Percentiles rank a stretch among this genome's conserved stretches.
phyloP scores from a whole-genome alignment of 345 rosid genomes.

The Populus nigra region DNA sequence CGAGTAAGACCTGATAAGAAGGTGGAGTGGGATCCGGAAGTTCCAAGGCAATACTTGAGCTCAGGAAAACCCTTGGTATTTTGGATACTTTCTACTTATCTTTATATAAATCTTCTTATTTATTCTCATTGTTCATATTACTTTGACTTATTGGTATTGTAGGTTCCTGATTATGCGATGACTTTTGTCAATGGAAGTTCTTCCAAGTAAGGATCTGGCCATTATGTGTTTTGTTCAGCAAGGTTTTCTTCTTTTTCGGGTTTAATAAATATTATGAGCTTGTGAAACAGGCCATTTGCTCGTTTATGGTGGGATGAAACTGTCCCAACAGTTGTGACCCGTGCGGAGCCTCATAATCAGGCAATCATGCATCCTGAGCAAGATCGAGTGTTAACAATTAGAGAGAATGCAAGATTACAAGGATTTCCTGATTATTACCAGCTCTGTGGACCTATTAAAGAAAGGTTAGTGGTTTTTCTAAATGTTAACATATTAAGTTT shows the following conservation, averaged over 20 bases:
- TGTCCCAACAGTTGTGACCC: conserved; percentile 72
- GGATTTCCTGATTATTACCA: conserved; percentile 70
- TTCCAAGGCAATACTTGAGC: conserved; percentile 31
- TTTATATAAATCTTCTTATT: no score
- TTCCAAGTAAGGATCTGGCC: conserved; percentile 29
- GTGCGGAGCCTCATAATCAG: conserved; percentile 83
- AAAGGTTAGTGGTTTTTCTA: conserved; percentile 38
- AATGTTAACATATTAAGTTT: background rate
- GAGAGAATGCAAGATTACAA: conserved; percentile 73
- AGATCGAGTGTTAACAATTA: conserved; percentile 59
- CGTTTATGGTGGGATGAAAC: conserved; percentile 91
- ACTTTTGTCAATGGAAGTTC: conserved; percentile 36
- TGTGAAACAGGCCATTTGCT: conserved; percentile 55
- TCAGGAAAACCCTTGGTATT: conserved; percentile 54
- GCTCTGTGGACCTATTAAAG: conserved; percentile 57
- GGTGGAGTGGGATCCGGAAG: conserved; percentile 45
- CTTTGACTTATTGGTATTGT: background rate
- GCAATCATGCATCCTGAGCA: conserved; percentile 61
- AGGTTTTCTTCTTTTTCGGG: background rate
- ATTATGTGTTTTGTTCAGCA: no score
- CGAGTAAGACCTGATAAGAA: conserved; percentile 38
- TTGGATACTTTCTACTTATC: background rate
- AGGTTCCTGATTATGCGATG: conserved; percentile 60
- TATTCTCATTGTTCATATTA: background rate
- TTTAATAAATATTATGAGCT: background rate